Evolutionary conservation across 1,284 basidiomycete genomes (phyloP).

Genomic region (Papiliotrema flavescens): DNA sequence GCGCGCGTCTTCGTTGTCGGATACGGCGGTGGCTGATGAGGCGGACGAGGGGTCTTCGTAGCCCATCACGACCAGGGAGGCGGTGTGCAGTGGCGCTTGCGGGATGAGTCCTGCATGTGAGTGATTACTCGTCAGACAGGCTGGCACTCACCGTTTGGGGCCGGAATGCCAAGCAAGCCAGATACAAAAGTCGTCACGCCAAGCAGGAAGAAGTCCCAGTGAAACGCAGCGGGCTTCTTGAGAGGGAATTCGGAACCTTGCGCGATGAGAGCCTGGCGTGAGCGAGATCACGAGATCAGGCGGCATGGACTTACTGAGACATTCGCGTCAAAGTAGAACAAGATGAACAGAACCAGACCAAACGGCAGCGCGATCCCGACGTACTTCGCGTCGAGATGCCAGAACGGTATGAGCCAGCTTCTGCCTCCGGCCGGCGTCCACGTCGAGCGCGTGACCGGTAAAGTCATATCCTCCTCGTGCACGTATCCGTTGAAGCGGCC

Average conservation of each 20-base stretch:
- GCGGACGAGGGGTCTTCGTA: constrained; percentile 47
- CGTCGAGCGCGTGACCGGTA: constrained; percentile 62
- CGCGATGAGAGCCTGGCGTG: constrained; percentile 74
- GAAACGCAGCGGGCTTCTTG: constrained; percentile 87
- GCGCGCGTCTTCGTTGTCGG: constrained; percentile 16
- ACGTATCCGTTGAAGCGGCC: constrained; percentile 60
- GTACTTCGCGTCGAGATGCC: constrained; percentile 86
- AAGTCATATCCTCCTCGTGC: constrained; percentile 59
- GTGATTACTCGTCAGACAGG: neutral
- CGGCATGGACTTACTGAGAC: constrained; percentile 43
- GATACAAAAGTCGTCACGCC: constrained; percentile 90
- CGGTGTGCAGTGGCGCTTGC: constrained; percentile 92
- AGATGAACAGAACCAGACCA: constrained; percentile 52
- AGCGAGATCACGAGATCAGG: neutral
- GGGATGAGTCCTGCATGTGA: constrained; percentile 63
- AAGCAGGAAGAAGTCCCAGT: constrained; percentile 74
- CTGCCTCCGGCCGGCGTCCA: constrained; percentile 72
- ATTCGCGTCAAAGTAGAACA: constrained; percentile 53
- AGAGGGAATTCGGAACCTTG: constrained; percentile 89
- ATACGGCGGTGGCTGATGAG: constrained; percentile 44
- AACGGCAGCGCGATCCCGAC: constrained; percentile 66
- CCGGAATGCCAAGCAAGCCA: constrained; percentile 83
- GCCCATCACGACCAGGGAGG: constrained; percentile 75
- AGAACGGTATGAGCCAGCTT: constrained; percentile 84
- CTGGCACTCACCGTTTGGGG: constrained; percentile 68